These are phyloP conservation scores for Pseudogymnoascus sp. DNA, from an alignment of 2,329 filamentous ascomycete genomes.

Conservation along the genomic window DNA sequence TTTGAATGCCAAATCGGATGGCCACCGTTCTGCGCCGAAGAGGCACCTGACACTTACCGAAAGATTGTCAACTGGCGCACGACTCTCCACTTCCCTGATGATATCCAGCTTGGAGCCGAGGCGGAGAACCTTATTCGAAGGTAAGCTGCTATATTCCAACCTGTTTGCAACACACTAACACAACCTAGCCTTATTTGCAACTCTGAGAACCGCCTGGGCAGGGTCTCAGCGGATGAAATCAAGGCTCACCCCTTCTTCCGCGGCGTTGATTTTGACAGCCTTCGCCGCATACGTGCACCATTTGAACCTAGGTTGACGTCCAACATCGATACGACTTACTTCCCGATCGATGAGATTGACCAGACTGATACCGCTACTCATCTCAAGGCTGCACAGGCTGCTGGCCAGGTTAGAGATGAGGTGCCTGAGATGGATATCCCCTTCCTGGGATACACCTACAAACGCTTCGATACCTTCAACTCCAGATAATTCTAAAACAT, in stretches of 20 bases:
- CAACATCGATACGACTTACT: conserved; percentile 95
- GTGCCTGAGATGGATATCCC: conserved; percentile 92
- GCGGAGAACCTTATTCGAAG: conserved; percentile 88
- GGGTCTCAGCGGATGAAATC: conserved; percentile 81
- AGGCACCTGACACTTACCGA: conserved; percentile 93
- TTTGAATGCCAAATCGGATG: conserved; percentile 98
- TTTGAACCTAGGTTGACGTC: conserved; percentile 92
- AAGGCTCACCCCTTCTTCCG: conserved; percentile 95
- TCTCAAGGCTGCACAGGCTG: conserved; percentile 69
- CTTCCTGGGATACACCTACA: conserved; percentile 96
- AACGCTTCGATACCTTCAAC: conserved; percentile 65
- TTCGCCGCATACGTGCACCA: conserved; percentile 86
- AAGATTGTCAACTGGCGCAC: conserved; percentile 99
- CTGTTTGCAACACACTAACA: conserved; percentile 1
- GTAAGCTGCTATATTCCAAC: conserved; percentile 42
- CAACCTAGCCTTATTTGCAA: conserved; percentile 77
- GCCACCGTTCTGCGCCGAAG: conserved; percentile 98
- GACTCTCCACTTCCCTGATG: conserved; percentile 92
- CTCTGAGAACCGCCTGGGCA: conserved; percentile 82
- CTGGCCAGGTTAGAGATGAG: conserved; percentile 55
- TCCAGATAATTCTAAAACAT: neutral
- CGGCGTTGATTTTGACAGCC: conserved; percentile 87
- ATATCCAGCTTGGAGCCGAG: conserved; percentile 80
- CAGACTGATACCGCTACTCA: conserved; percentile 89
- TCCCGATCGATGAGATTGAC: conserved; percentile 97